Evolutionary conservation across 306 rosid species (phyloP).

Genomic region (Vigna unguiculata): DNA sequence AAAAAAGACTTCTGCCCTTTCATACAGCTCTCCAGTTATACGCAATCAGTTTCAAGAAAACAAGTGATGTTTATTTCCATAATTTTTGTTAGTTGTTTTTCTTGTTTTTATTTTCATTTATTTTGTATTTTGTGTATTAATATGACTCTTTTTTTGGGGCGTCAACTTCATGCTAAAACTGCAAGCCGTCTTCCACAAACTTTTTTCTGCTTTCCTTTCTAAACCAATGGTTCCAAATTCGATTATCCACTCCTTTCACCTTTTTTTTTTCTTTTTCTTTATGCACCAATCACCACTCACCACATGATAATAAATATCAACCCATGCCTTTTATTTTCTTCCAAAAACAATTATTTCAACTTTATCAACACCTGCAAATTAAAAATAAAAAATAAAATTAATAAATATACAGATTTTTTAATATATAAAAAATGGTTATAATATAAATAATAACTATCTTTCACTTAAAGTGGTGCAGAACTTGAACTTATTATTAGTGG

Average conservation of each 20-base stretch:
- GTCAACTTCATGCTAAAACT: conserved; percentile 39
- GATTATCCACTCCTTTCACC: conserved; percentile 44
- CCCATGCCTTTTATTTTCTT: conserved; percentile 6
- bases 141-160: neutral
- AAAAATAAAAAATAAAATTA: neutral
- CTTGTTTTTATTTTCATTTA: neutral
- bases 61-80: neutral
- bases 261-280: conserved; percentile 2
- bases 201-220: conserved; percentile 13
- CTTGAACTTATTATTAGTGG: no score
- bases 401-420: neutral
- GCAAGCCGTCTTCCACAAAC: conserved; percentile 39
- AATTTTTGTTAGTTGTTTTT: neutral
- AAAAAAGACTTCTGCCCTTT: no score
- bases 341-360: neutral
- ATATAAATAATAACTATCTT: no score
- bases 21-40: no score
- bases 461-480: no score
- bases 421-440: no score
- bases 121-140: conserved; percentile 1
- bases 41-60: neutral
- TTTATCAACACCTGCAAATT: neutral
- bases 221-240: conserved; percentile 43
- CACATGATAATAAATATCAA: conserved; percentile 36
- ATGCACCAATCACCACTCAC: conserved; percentile 33